Evolutionary conservation across 2,329 filamentous ascomycete genomes (phyloP).

Genomic region (Aureobasidium sp.): DNA sequence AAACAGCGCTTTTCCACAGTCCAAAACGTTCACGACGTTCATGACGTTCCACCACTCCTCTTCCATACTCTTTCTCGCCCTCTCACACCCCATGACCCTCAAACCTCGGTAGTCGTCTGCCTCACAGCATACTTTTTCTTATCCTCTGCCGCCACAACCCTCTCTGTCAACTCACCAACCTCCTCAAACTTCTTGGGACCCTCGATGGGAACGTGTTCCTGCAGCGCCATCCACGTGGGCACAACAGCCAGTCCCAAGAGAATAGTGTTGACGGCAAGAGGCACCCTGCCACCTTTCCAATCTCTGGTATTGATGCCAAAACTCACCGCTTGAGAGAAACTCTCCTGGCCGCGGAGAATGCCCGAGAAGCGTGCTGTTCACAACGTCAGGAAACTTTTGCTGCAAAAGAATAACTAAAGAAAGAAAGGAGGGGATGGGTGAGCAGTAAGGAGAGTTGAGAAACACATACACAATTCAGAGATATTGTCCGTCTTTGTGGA

Average conservation of each 20-base stretch:
- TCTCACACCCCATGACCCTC: not conserved
- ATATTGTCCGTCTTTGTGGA: constrained; percentile 51
- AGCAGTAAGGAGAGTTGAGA: no score
- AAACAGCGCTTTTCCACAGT: not conserved
- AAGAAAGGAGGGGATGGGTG: not conserved
- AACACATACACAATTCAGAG: constrained; percentile 37
- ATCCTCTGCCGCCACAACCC: not conserved
- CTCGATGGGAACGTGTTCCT: constrained; percentile 26
- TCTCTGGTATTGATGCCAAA: constrained; percentile 39
- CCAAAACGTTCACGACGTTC: not conserved
- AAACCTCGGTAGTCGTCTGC: constrained; percentile 4
- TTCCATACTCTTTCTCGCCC: not conserved
- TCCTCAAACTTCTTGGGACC: constrained; percentile 7
- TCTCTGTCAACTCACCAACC: not conserved
- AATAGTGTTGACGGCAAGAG: constrained; percentile 35
- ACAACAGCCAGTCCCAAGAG: constrained; percentile 24
- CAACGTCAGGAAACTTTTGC: not conserved
- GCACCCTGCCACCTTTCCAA: constrained; percentile 39
- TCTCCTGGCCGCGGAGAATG: constrained; percentile 40
- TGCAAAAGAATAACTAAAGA: not conserved
- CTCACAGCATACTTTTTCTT: constrained; percentile 12
- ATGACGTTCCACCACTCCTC: no score
- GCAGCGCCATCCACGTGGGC: constrained; percentile 29
- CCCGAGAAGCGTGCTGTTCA: constrained; percentile 30
- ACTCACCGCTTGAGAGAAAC: constrained; percentile 39